Evolutionary conservation across 2,329 filamentous ascomycete genomes (phyloP), one percentile per base, ranked within the genome.

Genomic region (Penicillium sp.): DNA sequence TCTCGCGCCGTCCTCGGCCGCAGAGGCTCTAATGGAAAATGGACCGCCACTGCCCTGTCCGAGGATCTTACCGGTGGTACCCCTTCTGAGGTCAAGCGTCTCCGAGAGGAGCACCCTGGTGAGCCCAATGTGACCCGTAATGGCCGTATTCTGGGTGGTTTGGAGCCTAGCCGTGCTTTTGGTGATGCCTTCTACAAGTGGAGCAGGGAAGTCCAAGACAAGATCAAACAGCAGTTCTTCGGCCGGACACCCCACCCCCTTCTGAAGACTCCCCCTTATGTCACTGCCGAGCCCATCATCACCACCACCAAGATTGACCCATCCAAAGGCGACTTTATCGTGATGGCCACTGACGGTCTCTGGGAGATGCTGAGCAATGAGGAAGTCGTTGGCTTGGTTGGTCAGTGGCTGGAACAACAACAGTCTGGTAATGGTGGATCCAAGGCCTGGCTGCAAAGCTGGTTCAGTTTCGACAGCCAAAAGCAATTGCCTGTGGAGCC

Each of bases 331-430:
- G 95, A 99, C 75, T 99, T 99, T 72, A 84, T 99, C 13, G 94
- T 99, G 64, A 89, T 99, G 84, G 95, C 95, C 24, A 97, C 95
- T 0, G 95, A 99, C 75, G 95, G 95, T 4, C 84, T 99, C 0
- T 99, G 95, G 95, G 95, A 99, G 80, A 98, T 98, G 95, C 84
- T 99, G 64, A 97, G 92, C 53, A 99, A 98, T 72, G 95, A 99
- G 75, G 95, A 99, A 81, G 95, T 97, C 1, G 91, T 99, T 55
- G 95, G 95, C 0, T 86, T 99, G 2, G 95, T 99, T 4, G 96
- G 94, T 17, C 92, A 96, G 77, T 99, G 95, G 95, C 88, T 99
- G 53, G 95, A 99, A 76, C 88, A 87, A 24, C 91, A 97, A 69
- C 65, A 76, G 56, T 65, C 77, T 67, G 66, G 75, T 60, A 79